phyloP scores from a whole-genome alignment of 805 yeast genomes.

The Tetrapisispora phaffii region DNA sequence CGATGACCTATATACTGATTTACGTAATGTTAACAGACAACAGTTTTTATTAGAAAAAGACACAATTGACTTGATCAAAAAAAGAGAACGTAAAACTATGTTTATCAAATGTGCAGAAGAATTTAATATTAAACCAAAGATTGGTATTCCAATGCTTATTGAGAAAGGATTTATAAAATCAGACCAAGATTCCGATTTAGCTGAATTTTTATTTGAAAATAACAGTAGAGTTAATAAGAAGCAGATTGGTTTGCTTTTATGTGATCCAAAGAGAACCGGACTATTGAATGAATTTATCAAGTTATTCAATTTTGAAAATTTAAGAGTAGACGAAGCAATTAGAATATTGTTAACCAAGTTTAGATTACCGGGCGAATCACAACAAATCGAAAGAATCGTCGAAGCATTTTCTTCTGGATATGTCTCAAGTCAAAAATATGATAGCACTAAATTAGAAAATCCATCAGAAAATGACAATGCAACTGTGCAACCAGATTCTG shows the following conservation, averaged over 20 bases:
- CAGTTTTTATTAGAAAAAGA: slow-evolving; percentile 17
- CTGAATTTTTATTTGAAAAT: slow-evolving; percentile 61
- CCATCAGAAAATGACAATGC: slow-evolving; percentile 6
- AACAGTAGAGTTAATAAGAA: slow-evolving; percentile 79
- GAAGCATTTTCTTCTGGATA: slow-evolving; percentile 77
- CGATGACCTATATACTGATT: slow-evolving; percentile 44
- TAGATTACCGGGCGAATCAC: slow-evolving; percentile 92
- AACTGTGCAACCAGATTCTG: slow-evolving; percentile 62
- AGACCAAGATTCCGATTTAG: slow-evolving; percentile 47
- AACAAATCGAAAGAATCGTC: slow-evolving; percentile 86
- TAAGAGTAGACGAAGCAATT: slow-evolving; percentile 86
- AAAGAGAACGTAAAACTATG: slow-evolving; percentile 47
- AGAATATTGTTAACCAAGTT: slow-evolving; percentile 70
- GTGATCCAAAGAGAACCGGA: slow-evolving; percentile 57
- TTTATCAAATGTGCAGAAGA: slow-evolving; percentile 63
- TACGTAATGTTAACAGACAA: slow-evolving; percentile 14
- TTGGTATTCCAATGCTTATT: slow-evolving; percentile 56
- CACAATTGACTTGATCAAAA: slow-evolving; percentile 11
- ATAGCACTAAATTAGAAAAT: slow-evolving; percentile 13
- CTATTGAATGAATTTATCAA: slow-evolving; percentile 55
- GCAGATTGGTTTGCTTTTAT: slow-evolving; percentile 71
- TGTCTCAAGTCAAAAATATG: slow-evolving; percentile 49
- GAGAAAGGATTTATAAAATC: slow-evolving; percentile 52
- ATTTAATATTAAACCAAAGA: slow-evolving; percentile 68
- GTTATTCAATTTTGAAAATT: slow-evolving; percentile 59